Evolutionary conservation across 1,139 yeast species (phyloP), one percentile per base, ranked within the genome.

Genomic region (Yamadazyma spencermartinsiae): DNA sequence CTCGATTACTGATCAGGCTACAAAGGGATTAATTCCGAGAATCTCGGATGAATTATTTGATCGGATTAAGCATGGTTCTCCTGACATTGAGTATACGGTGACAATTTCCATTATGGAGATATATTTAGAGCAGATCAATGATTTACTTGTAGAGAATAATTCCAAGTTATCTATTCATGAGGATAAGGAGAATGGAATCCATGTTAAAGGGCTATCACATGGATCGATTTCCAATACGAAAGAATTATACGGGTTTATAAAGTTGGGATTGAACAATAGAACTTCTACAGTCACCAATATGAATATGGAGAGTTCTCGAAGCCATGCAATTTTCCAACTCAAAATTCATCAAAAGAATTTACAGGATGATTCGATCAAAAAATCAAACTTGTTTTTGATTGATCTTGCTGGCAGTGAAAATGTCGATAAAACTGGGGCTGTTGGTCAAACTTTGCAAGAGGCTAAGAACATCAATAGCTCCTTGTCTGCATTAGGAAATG

Each of bases 351-450:
- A 85, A 54, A 80, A 76, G 50, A 73, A 74, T 46, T 49, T 72
- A n/a, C 61, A 59, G 10, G 72, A 77, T 18, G 87, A 84, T 2
- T 68, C 76, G 10, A 68, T 76, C 31, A 86, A 82, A 54, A 71
- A 76, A 32, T 82, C 89, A n/a, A 80, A 73, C 44, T 68, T 89
- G 40, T 86, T 82, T 52, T 63, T 89, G 36, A 94, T 88, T 9
- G 97, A 89, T 63, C 69, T 89, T 46, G 96, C 96, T 0, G 96
- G 96, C 3, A 82, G 92, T 30, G 96, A 89, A 60, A 86, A 86
- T 56, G 81, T 86, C n/a, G 82, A 81, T 40, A 86, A 82, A 50
- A 81, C 95, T 0, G 92, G 94, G 3, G 94, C 89, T 0, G 63
- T 78, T 2, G 94, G 92, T 1, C 82, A 80, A 46, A 74, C 84